Evolutionary conservation across 306 rosid genomes (phyloP).

Genomic region (Albizia julibrissin): DNA sequence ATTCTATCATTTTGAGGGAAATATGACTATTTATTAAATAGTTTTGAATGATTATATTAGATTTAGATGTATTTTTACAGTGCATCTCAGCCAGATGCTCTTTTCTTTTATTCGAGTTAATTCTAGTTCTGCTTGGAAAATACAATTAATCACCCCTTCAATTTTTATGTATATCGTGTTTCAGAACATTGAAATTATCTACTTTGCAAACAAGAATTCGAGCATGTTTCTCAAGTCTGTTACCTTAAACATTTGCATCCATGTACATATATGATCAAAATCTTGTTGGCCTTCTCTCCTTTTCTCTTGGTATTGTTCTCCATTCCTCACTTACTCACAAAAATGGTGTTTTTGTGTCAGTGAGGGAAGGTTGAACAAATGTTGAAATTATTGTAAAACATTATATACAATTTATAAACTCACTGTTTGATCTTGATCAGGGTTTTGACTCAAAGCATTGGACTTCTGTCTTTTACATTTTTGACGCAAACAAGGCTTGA

Average conservation of each 20-base stretch:
- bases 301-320: neutral
- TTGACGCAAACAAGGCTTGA: constrained; percentile 63
- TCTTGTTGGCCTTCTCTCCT: neutral
- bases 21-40: constrained; percentile 7
- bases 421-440: constrained; percentile 50
- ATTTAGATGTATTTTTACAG: neutral
- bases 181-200: neutral
- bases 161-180: neutral
- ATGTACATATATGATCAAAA: neutral
- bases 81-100: neutral
- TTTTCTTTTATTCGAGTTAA: neutral
- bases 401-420: constrained; percentile 14
- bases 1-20: constrained; percentile 1
- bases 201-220: constrained; percentile 17
- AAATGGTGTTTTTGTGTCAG: constrained; percentile 12
- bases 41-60: neutral
- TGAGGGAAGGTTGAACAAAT: constrained; percentile 11
- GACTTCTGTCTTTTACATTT: constrained; percentile 92
- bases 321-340: neutral
- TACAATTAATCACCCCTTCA: neutral
- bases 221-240: neutral
- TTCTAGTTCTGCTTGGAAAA: constrained; percentile 3
- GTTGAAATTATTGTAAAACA: constrained; percentile 16
- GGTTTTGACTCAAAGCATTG: constrained; percentile 81
- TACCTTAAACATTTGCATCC: neutral